phyloP scores from a whole-genome alignment of 495 filamentous ascomycete species.

The Astrothelium macrocarpum region DNA sequence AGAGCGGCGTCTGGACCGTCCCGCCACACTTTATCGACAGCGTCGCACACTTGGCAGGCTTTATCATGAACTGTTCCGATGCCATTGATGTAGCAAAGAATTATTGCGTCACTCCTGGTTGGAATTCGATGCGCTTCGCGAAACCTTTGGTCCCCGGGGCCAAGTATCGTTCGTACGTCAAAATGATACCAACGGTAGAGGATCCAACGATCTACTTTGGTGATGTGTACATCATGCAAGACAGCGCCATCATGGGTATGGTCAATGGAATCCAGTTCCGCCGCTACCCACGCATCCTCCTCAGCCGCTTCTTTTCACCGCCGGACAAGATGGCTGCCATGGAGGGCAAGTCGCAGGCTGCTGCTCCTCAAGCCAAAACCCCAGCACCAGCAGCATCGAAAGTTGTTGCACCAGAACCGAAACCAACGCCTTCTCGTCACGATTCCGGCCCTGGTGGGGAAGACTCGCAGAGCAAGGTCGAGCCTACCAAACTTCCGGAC shows the following conservation, averaged over 20 bases:
- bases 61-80: slow-evolving; percentile 14
- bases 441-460: slow-evolving; percentile 14
- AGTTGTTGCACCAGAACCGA: neutral
- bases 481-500: slow-evolving; percentile 5
- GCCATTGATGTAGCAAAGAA: slow-evolving; percentile 10
- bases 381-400: neutral
- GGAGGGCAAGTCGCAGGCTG: neutral
- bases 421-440: neutral
- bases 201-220: slow-evolving; percentile 27
- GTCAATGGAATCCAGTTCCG: slow-evolving; percentile 9
- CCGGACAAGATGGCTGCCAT: slow-evolving; percentile 9
- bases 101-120: slow-evolving; percentile 36
- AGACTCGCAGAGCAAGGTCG: slow-evolving; percentile 11
- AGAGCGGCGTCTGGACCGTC: slow-evolving; percentile 4
- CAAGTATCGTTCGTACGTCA: slow-evolving; percentile 31
- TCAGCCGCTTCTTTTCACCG: slow-evolving; percentile 32
- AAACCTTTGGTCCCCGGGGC: slow-evolving; percentile 26
- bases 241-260: slow-evolving; percentile 8
- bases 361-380: slow-evolving; percentile 4
- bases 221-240: slow-evolving; percentile 18
- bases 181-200: slow-evolving; percentile 31
- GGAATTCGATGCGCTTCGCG: slow-evolving; percentile 24
- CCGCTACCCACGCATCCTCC: slow-evolving; percentile 27
- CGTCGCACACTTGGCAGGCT: slow-evolving; percentile 11
- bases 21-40: slow-evolving; percentile 14